Base-by-base conservation (phyloP, 352 stramenopile species). In the Achlya hypogyna region DNA sequence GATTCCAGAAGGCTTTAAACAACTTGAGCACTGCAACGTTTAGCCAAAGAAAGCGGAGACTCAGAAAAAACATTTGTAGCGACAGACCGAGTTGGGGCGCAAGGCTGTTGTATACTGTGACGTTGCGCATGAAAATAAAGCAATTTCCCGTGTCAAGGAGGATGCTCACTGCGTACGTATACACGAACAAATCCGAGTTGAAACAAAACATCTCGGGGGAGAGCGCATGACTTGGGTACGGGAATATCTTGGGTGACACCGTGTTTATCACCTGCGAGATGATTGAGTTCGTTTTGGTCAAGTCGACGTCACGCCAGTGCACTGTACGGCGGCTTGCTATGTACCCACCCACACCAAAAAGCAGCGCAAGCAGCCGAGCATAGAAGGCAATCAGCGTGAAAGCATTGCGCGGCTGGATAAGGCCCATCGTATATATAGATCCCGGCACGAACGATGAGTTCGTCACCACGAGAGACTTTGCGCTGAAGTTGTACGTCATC, bases 181-280 rank as follows among this genome's bases (percentile, higher is more conserved):
- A n/a, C 38, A 67, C 60, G 43, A 58, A 67, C 3, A 67, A 5
- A 34, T 67, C 60, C 27, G 38, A 58, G 51, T 67, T 67, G 51
- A 67, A 67, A 27, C 60, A 67, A 58, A 67, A 42, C 23, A 58
- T 25, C 42, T 4, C 23, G 2, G 49, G 23, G 6, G 35, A 6
- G 9, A 67, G 51, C 29, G 29, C 29, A 12, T 27, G 8, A 23
- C 60, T 58, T 20, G 42, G 47, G 12, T 67, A 34, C 16, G 10
- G 29, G n/a, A 42, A 58, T 31, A 47, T 25, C 23, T 49, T n/a
- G 4, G 60, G 60, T 34, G 60, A 28, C 1, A 67, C n/a, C 4
- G 59, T 29, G 20, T 38, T 4, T 14, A 56, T 0, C 0, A 67
- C 4, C 4, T 40, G 12, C 29, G 25, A 27, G 29, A 43, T 5